Evolutionary conservation across 2,329 filamentous ascomycete species (phyloP), one percentile per base, ranked within the genome.

Genomic region (Calonectria honghensis): DNA sequence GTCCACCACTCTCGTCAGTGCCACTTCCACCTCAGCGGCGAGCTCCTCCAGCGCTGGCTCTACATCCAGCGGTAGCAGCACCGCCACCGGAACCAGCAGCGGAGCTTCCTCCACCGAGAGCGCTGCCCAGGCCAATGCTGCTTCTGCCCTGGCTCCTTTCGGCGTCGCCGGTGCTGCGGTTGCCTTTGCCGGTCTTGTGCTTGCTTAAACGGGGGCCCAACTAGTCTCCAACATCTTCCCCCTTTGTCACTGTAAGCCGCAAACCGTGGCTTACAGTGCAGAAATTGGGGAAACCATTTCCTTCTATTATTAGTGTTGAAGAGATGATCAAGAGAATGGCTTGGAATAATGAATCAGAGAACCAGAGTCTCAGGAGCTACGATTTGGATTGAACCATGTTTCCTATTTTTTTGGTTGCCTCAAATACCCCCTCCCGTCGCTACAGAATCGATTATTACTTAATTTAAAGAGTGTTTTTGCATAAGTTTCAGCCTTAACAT

Each of bases 1-100:
- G 69, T 85, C 84, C 24, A 85, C 83, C 32, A 85, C 84, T 54
- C 79, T 85, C 70, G 63, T 59, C 16, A 65, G 74, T 50, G 77
- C 79, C 39, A 78, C 76, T 52, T 64, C 61, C 51, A 32, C 65
- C 4, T 29, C 75, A 6, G 39, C 57, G 32, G 70, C 75, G 18
- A 72, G n/a, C 45, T 48, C n/a, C 45, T 61, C 77, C n/a, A 63
- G 72, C 57, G 75, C 74, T 5, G 41, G 50, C 7, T 52, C 66
- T 39, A 24, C 39, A 35, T 27, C 48, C 41, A 61, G 14, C 32
- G 32, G 6, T 54, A 31, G 39, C 14, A 41, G 14, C 51, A 61
- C 51, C 10, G 67, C 67, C 29, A 50, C 52, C 4, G 52, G 41
- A 31, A 65, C 59, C 32, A 51, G 72, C 57, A 24, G 48, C 27